Evolutionary conservation across 2,329 filamentous ascomycete genomes (phyloP).

Genomic region (Penicillium sp.): DNA sequence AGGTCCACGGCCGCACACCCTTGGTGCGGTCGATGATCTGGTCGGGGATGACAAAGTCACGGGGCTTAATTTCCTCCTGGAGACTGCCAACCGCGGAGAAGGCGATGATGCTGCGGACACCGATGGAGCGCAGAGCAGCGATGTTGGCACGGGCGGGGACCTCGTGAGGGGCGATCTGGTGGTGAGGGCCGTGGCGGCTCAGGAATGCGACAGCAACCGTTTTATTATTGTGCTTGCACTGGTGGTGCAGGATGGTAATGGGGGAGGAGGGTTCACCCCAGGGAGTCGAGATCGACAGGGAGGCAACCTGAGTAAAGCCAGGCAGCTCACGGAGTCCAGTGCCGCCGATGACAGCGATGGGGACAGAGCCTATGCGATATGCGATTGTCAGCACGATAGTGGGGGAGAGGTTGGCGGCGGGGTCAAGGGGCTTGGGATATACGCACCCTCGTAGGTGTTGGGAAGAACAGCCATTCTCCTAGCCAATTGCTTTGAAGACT

Average conservation of each 20-base stretch:
- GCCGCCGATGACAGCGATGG: conserved; percentile 88
- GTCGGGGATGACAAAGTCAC: conserved; percentile 95
- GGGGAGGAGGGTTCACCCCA: conserved; percentile 79
- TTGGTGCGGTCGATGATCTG: conserved; percentile 98
- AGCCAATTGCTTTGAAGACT: conserved; percentile 34
- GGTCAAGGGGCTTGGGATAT: not conserved
- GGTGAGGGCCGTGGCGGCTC: conserved; percentile 83
- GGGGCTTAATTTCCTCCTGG: conserved; percentile 87
- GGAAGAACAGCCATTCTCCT: conserved; percentile 55
- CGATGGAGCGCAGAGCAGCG: conserved; percentile 87
- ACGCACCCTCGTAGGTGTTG: conserved; percentile 58
- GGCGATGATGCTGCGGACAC: conserved; percentile 86
- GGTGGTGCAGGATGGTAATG: conserved; percentile 86
- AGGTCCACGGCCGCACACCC: conserved; percentile 89
- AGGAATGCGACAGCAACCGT: conserved; percentile 78
- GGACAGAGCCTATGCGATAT: conserved; percentile 54
- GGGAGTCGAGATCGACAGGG: conserved; percentile 73
- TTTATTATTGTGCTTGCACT: conserved; percentile 64
- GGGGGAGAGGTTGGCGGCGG: conserved; percentile 9
- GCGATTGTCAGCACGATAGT: conserved; percentile 15
- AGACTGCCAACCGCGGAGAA: conserved; percentile 94
- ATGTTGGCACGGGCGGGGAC: conserved; percentile 95
- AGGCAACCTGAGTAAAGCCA: conserved; percentile 80
- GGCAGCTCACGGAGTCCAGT: conserved; percentile 87
- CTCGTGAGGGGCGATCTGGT: conserved; percentile 89